Conservation (phyloP, 495 filamentous ascomycete genomes). For the Penicillium coprophilum region DNA sequence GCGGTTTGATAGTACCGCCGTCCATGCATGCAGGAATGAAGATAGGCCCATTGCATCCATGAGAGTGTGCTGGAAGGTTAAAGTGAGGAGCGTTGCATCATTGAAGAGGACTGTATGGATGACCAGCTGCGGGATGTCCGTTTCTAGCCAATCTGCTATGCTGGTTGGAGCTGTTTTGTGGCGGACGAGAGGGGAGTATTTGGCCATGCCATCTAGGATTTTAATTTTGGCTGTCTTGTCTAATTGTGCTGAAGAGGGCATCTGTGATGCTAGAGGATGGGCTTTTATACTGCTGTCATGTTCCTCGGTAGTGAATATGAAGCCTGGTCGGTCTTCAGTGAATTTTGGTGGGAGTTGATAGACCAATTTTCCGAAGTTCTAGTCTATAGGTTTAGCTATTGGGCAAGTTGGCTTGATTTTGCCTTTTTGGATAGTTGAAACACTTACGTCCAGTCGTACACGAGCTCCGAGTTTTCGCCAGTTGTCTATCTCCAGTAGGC, state of each 20-base stretch:
- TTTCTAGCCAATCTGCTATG: constrained; percentile 39
- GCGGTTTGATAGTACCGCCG: background rate
- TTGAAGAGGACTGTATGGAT: constrained; percentile 47
- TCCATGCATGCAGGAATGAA: background rate
- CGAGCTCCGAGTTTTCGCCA: constrained; percentile 1
- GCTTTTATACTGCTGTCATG: background rate
- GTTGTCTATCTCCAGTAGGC: background rate
- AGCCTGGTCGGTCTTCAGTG: background rate
- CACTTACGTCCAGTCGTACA: background rate
- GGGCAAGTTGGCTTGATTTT: background rate
- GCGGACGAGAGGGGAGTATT: background rate
- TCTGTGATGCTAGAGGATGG: background rate
- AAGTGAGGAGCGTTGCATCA: constrained; percentile 47
- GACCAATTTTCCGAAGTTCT: background rate
- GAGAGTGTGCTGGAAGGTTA: constrained; percentile 45
- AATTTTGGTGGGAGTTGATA: background rate
- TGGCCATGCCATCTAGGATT: background rate
- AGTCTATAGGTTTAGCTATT: background rate
- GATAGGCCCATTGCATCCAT: constrained; percentile 44
- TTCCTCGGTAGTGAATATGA: background rate
- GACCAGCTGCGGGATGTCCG: constrained; percentile 44
- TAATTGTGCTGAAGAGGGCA: background rate
- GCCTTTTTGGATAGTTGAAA: background rate
- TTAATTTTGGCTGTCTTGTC: background rate
- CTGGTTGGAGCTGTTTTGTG: background rate